Base-by-base conservation (phyloP, 163 green algal genomes). In the Trebouxiophyceae sp. region DNA sequence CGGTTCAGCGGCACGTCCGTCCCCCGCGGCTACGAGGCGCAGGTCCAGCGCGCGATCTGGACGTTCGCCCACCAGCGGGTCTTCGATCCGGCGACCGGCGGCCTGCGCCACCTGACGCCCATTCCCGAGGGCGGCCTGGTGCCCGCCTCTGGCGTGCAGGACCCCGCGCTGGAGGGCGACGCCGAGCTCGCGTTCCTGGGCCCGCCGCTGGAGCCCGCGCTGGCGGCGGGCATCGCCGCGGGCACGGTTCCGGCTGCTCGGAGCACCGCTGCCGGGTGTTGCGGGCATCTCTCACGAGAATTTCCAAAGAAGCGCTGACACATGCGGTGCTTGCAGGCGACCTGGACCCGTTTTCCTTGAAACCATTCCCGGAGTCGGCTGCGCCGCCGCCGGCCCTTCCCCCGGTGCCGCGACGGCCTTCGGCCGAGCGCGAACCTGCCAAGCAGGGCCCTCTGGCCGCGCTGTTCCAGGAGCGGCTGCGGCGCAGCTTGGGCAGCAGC, bases 1-100 rank as follows among this genome's bases (percentile, higher is more conserved):
- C 78, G 83, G 24, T 95, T 97, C 80, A 87, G 78, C 33, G 86
- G 90, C 31, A 81, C 72, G 28, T 60, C 67, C 0, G 74, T 96
- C n/a, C 92, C 93, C 0, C 62, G 69, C 1, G 84, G 75, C 32
- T 99, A 97, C 63, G 86, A 96, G 66, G 61, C 69, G 4, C 65
- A 65, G n/a, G 93, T 97, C 69, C 85, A 95, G 77, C 77, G 82
- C 16, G 92, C 90, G 2, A 39, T 97, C 5, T 96, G 89, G 84
- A 91, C 88, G 6, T 99, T 98, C 82, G 72, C 77, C 44, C 92
- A 99, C 77, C 86, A 95, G 77, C 72, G 85, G 6, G 88, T 99
- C 33, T 99, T 82, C 70, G 93, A 88, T 70, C 73, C 80, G 0
- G 7, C 45, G 2, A 44, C 29, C 3, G 61, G 65, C 23, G 45